Base-by-base conservation (phyloP, 2,329 filamentous ascomycete genomes). In the Reticulascus tulasneorum region DNA sequence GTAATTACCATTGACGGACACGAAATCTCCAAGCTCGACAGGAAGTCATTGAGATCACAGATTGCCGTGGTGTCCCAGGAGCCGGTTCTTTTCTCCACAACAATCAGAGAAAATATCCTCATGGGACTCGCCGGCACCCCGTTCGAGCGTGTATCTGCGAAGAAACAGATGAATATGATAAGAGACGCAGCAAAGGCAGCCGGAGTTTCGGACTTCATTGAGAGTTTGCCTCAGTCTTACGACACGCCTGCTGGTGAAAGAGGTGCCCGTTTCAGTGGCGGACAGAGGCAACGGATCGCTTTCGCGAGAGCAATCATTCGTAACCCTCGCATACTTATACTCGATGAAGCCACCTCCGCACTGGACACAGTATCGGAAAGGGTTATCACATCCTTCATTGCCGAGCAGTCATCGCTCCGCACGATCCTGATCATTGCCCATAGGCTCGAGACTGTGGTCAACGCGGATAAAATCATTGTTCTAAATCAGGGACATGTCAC, bases 241-340 rank as follows among this genome's bases (percentile, higher is more conserved):
- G 62, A 69, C 2, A 84, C 82, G 0, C 62, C 68, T 1, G 82
- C 84, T 13, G 82, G 83, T 2, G 75, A 82, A 47, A 73, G 75
- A 29, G 83, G 83, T 0, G 74, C 81, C 10, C 79, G 82, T 38
- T 63, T 89, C 1, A 85, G 79, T 1, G 84, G 84, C 19, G 84
- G 84, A 2, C 83, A 88, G 52, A 67, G 82, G 5, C 84, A 88
- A 54, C 75, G 82, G 15, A 73, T 86, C 18, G 81, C 83, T 7
- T 87, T 88, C 43, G 84, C 84, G 0, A 69, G 84, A 5, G 79
- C 80, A 7, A 79, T 88, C 20, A 67, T 87, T 30, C 76, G 80
- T 29, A 64, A 77, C 27, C 83, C 83, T 0, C 63, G 67, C 0
- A 74, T 88, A 2, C 62, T 88, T 2, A 72, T 88, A 3, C 63